Base-by-base conservation (phyloP, 2,329 filamentous ascomycete species). In the Botrytis medusae region DNA sequence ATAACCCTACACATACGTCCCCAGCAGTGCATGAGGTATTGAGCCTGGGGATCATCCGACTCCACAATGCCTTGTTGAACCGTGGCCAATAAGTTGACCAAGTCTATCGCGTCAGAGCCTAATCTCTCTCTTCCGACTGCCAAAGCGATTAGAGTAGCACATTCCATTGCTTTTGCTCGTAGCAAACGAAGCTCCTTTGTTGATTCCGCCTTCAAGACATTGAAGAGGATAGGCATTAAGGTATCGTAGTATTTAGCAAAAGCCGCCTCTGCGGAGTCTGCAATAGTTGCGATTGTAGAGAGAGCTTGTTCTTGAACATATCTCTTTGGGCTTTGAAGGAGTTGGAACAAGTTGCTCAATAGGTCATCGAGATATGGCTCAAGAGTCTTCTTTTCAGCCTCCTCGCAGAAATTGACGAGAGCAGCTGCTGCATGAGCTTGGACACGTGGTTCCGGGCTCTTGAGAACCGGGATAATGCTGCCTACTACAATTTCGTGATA, bases 11-110 rank as follows among this genome's bases (percentile, higher is more conserved):
- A 98, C 96, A 99, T 99, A 67, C 96, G 91, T 70, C 96, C 96
- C 96, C 96, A 99, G 85, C 96, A 99, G 86, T 99, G 96, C 84
- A 99, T 93, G 51, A 99, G 88, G 82, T 99, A 99, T 79, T 97
- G 95, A 25, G 94, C 93, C 83, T 99, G 96, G 57, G 96, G 96
- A 81, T 99, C 96, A 79, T 99, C 96, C 1, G 94, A 85, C 79
- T 99, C 96, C 7, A 91, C 92, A 75, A 98, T 96, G 80, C 88
- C 92, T 78, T 90, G 87, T 82, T 99, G 96, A 73, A 98, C 97
- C 75, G 89, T 90, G 70, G 93, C 95, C 70, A 99, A 87, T 34
- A 98, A 87, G 79, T 97, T 91, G 32, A 98, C 95, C 59, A 99
- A 86, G 60, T 90, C 92, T 84, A 96, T 87, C 6, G 95, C 95